These are phyloP conservation scores for Acacia pycnantha DNA, from an alignment of 331 rosid species.

Conservation along the genomic window DNA sequence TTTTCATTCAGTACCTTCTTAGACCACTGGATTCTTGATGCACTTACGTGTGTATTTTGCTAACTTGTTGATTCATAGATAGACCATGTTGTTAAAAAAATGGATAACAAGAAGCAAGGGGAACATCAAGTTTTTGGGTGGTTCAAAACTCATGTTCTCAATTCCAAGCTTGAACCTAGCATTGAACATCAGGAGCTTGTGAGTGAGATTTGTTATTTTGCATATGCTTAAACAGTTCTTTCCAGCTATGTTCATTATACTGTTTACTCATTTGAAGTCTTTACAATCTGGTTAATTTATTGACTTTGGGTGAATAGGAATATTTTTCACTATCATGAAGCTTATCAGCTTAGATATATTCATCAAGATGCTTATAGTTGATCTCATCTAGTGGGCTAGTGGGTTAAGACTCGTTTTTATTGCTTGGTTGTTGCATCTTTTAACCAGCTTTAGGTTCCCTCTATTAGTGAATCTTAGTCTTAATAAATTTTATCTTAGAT, in stretches of 20 bases:
- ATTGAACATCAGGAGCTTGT: constrained; percentile 90
- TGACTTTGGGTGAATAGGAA: constrained; percentile 9
- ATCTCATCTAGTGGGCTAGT: neutral
- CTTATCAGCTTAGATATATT: constrained; percentile 3
- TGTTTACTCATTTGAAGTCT: constrained; percentile 7
- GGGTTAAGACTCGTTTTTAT: neutral
- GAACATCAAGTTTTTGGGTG: constrained; percentile 61
- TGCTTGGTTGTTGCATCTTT: neutral
- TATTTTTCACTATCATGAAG: neutral
- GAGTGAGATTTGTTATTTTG: constrained; percentile 50
- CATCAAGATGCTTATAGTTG: neutral
- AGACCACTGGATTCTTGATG: constrained; percentile 17
- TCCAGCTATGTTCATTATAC: constrained; percentile 24
- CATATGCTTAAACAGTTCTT: constrained; percentile 15
- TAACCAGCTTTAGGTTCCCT: constrained; percentile 2
- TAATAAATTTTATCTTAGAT: neutral
- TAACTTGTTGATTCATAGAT: constrained; percentile 53
- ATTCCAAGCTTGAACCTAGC: constrained; percentile 69
- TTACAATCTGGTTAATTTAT: constrained; percentile 4
- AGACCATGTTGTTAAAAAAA: constrained; percentile 58
- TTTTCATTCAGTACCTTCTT: neutral
- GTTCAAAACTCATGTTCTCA: constrained; percentile 74
- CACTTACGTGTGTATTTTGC: constrained; percentile 5
- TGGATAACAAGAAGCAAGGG: constrained; percentile 47
- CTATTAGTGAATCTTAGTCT: neutral